These are phyloP conservation scores for Solanum chilense DNA, from an alignment of 257 asterid genomes.

Conservation along the genomic window DNA sequence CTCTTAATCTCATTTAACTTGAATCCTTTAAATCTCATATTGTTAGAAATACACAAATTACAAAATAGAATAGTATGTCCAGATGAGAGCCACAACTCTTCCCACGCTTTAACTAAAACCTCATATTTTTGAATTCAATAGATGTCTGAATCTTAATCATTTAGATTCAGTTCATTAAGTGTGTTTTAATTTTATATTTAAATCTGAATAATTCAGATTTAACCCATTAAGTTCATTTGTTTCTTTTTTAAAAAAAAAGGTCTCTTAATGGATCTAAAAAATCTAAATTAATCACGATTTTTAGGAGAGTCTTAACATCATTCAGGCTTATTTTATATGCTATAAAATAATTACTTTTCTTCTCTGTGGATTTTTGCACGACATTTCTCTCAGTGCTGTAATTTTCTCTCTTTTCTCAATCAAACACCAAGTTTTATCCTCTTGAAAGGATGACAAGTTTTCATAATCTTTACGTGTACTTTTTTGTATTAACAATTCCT, in stretches of 20 bases:
- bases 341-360: too few relatives aligned
- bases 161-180: not conserved
- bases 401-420: not conserved
- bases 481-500: not conserved
- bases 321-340: too few relatives aligned
- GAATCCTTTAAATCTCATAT: not conserved
- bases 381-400: not conserved
- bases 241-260: too few relatives aligned
- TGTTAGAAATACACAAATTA: not conserved
- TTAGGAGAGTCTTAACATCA: not conserved
- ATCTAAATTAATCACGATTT: too few relatives aligned
- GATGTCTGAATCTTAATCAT: too few relatives aligned
- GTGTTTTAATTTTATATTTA: not conserved
- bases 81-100: not conserved
- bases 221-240: not conserved
- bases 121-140: not conserved
- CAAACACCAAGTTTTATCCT: not conserved
- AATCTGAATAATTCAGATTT: not conserved
- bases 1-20: not conserved
- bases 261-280: not conserved
- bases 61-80: not conserved
- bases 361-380: not conserved
- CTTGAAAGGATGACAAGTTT: not conserved
- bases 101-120: not conserved
- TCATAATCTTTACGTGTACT: not conserved